phyloP scores from a whole-genome alignment of 2,329 filamentous ascomycete genomes.

The Chaetomium globosum region DNA sequence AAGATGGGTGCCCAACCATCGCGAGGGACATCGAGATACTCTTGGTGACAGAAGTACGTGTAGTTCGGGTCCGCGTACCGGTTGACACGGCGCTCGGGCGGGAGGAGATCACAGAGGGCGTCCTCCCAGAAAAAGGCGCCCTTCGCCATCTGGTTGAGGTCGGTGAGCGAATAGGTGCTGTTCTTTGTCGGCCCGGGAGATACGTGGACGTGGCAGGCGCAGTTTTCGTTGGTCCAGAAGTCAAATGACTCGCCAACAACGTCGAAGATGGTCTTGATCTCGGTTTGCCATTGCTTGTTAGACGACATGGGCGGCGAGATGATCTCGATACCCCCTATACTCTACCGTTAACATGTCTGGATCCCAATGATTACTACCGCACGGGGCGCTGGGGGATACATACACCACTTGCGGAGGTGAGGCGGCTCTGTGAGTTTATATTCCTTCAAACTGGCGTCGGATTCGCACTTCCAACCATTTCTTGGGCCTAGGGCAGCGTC shows the following conservation, averaged over 20 bases:
- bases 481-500: not conserved
- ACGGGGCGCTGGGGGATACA: not conserved
- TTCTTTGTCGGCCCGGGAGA: conserved; percentile 1
- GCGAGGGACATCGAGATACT: not conserved
- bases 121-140: conserved; percentile 9
- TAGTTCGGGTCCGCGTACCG: not conserved
- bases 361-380: not conserved
- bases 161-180: not conserved
- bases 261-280: not conserved
- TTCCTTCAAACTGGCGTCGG: conserved; percentile 3
- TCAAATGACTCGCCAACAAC: conserved; percentile 5
- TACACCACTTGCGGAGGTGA: not conserved
- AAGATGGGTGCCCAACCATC: not conserved
- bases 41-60: not conserved
- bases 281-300: not conserved
- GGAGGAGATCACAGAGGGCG: not conserved
- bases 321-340: conserved; percentile 14
- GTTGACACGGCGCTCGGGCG: not conserved
- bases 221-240: conserved; percentile 1
- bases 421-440: not conserved
- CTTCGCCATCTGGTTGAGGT: conserved; percentile 1
- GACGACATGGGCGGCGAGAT: conserved; percentile 10
- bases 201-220: conserved; percentile 10
- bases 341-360: not conserved
- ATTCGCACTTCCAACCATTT: not conserved